Conservation (phyloP, 768 basidiomycete genomes). For the Gautieria morchelliformis region DNA sequence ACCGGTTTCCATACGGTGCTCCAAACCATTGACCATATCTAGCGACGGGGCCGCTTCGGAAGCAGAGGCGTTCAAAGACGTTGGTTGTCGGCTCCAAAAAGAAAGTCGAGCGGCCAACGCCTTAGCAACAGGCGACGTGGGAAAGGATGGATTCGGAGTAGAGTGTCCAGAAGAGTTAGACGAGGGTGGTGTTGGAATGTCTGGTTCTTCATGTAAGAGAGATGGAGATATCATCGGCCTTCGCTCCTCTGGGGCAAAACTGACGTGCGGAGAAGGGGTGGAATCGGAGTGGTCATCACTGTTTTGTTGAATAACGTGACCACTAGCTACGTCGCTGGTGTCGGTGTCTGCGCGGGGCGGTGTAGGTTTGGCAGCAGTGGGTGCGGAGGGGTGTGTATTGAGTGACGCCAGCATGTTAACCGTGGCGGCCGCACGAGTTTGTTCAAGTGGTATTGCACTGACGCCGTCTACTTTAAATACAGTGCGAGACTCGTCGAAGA, state of each 20-base stretch:
- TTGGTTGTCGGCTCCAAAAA: slow-evolving; percentile 63
- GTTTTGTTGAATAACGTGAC: slow-evolving; percentile 43
- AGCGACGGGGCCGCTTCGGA: slow-evolving; percentile 21
- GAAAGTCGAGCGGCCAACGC: slow-evolving; percentile 57
- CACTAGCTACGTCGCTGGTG: slow-evolving; percentile 29
- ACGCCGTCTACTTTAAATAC: slow-evolving; percentile 66
- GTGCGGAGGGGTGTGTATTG: not conserved
- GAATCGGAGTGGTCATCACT: slow-evolving; percentile 17
- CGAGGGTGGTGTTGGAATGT: slow-evolving; percentile 14
- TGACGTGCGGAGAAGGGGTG: not conserved
- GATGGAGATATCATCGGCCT: slow-evolving; percentile 8
- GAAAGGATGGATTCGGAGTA: slow-evolving; percentile 37
- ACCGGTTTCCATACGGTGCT: slow-evolving; percentile 14
- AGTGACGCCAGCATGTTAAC: slow-evolving; percentile 34
- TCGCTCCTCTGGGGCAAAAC: slow-evolving; percentile 17
- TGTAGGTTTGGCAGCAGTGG: not conserved
- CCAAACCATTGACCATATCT: slow-evolving; percentile 33
- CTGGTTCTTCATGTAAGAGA: slow-evolving; percentile 13
- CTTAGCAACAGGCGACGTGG: slow-evolving; percentile 45
- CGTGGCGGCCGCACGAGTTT: slow-evolving; percentile 47
- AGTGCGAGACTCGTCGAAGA: slow-evolving; percentile 50
- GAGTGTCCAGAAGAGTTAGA: slow-evolving; percentile 42
- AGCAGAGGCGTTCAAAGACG: slow-evolving; percentile 14
- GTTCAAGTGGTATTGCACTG: slow-evolving; percentile 59
- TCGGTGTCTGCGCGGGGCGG: not conserved